These are phyloP conservation scores for Fusarium illudens DNA, from an alignment of 2,329 filamentous ascomycete genomes.

Conservation along the genomic window DNA sequence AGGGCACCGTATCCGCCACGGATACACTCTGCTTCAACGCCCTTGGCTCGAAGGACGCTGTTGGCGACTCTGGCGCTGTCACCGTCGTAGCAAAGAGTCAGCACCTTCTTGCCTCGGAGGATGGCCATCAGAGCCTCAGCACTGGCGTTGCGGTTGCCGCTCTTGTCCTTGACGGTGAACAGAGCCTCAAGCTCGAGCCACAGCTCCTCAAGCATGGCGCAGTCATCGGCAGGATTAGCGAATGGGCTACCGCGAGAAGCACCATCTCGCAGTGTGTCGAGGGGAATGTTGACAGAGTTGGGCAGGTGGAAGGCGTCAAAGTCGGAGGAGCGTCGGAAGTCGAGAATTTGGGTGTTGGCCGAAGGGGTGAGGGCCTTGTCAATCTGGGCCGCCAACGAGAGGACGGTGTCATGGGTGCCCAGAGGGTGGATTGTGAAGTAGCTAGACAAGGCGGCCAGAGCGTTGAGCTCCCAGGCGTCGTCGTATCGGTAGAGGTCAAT, in stretches of 20 bases:
- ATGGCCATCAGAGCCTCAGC: constrained; percentile 42
- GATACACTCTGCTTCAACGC: constrained; percentile 56
- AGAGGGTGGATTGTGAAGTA: constrained; percentile 45
- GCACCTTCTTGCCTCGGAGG: constrained; percentile 49
- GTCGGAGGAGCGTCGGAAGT: constrained; percentile 53
- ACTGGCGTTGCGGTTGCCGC: constrained; percentile 40
- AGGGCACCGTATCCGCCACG: constrained; percentile 51
- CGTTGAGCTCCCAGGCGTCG: constrained; percentile 61
- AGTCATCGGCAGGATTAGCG: constrained; percentile 56
- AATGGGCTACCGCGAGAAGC: constrained; percentile 41
- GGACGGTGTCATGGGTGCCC: constrained; percentile 36
- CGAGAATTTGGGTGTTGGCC: constrained; percentile 51
- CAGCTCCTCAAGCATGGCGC: constrained; percentile 54
- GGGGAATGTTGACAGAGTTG: constrained; percentile 56
- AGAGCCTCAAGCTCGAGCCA: constrained; percentile 59
- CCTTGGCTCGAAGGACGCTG: constrained; percentile 61
- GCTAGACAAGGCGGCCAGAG: constrained; percentile 49
- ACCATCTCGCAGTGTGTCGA: constrained; percentile 48
- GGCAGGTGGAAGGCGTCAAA: constrained; percentile 56
- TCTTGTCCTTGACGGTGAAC: constrained; percentile 48
- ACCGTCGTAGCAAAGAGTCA: constrained; percentile 62
- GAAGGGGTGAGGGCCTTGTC: constrained; percentile 38
- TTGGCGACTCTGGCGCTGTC: constrained; percentile 64
- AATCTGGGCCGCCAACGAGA: constrained; percentile 39
- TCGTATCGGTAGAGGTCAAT: constrained; percentile 65